Base-by-base conservation (phyloP, 106 monocot genomes). In the Dioscorea alata region DNA sequence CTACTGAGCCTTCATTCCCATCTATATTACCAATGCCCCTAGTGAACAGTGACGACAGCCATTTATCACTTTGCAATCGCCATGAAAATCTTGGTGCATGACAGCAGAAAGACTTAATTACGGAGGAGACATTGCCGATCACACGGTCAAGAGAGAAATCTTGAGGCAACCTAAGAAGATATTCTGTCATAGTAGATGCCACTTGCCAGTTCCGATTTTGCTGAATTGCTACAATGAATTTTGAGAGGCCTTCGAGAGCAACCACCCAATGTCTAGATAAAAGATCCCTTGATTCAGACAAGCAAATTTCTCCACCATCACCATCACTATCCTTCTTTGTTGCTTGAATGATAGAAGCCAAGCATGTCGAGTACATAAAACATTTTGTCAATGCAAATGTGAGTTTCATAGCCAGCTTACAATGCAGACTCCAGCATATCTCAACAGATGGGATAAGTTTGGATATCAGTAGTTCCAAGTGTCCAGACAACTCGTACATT, bases 1-100 rank as follows among this genome's bases (percentile, higher is more conserved):
- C 76, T 68, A 99, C 65, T 57, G 84, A 63, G 71, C n/a, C 60
- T 23, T 69, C 78, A 56, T 71, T 59, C 64, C 69, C 80, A 72
- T 68, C 66, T 33, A 82, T 21, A 23, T 50, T 61, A 63, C 56
- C 33, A 13, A 79, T 65, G 23, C 70, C 76, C 25, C 76, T 79
- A 19, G 14, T 62, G 25, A 85, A 75, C 62, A 97, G 79, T 17
- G 67, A 79, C 52, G 80, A 73, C 65, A 99, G 51, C 97, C 97
- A 99, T 72, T 87, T 92, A 69, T 92, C 89, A 57, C 87, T 73
- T 66, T 85, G 86, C 61, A 99, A 59, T 53, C 97, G 69, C 97
- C 89, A 92, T 34, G 97, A 90, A 83, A 99, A 78, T 68, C 60
- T 82, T 33, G 92, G 97, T 56, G 97, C 89, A 80, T 87, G 78